Conservation (phyloP, 352 stramenopile species). For the Pythium aristosporum region DNA sequence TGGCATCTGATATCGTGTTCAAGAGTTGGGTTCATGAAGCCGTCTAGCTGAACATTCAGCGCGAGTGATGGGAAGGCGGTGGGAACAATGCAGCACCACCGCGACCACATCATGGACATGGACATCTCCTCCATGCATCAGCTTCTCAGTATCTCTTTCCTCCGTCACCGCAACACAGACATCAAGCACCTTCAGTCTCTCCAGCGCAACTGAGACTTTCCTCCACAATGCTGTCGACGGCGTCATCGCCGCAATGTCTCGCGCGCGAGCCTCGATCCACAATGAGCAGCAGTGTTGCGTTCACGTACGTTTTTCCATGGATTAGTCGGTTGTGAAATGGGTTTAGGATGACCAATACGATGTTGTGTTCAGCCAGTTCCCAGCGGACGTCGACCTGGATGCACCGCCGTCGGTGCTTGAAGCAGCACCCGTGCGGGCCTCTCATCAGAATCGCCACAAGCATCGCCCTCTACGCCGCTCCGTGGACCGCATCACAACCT, state of each 20-base stretch:
- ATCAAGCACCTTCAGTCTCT: neutral
- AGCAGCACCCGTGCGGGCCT: neutral
- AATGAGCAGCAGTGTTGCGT: constrained; percentile 3
- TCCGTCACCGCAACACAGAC: neutral
- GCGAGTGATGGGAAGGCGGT: constrained; percentile 8
- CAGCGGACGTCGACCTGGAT: neutral
- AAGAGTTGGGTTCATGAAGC: neutral
- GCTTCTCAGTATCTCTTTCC: neutral
- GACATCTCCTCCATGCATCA: neutral
- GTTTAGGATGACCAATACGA: no score
- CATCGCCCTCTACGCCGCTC: neutral
- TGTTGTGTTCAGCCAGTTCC: neutral
- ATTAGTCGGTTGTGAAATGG: neutral
- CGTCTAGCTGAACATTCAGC: neutral
- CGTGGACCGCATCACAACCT: constrained; percentile 4
- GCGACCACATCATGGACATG: neutral
- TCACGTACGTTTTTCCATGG: constrained; percentile 11
- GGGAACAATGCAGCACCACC: neutral
- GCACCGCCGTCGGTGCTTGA: constrained; percentile 11
- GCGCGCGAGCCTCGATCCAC: neutral
- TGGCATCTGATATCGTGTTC: no score
- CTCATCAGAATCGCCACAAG: neutral
- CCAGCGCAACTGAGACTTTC: neutral
- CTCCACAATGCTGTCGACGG: neutral
- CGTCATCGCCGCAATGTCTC: neutral